These are phyloP conservation scores for Ogataea paraovalis DNA, from an alignment of 805 yeast genomes.

Conservation along the genomic window DNA sequence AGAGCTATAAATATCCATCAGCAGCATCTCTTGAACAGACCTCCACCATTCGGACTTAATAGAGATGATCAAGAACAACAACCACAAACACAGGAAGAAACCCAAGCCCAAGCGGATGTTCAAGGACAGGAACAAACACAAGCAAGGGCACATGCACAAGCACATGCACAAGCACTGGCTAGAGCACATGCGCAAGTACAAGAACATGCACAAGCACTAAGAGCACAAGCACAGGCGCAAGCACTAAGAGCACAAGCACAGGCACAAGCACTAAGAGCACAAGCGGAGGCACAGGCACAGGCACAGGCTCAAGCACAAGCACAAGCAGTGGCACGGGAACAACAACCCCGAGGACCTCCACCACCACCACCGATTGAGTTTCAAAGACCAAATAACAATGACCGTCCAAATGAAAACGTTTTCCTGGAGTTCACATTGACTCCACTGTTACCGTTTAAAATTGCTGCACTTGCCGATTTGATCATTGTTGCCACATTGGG, in stretches of 20 bases:
- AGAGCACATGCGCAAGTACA: background rate
- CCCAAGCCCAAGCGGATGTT: background rate
- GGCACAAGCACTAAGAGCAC: background rate
- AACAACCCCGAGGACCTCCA: background rate
- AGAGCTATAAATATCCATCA: background rate
- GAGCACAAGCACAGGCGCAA: too few species aligned
- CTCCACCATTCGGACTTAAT: background rate
- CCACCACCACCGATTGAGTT: background rate
- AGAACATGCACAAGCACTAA: too few species aligned
- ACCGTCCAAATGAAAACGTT: constrained; percentile 8
- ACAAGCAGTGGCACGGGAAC: background rate
- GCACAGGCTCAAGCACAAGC: background rate
- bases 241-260: too few species aligned
- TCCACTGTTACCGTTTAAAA: constrained; percentile 12
- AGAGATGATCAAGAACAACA: background rate
- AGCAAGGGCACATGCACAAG: background rate
- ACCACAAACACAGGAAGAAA: background rate
- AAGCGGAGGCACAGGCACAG: background rate
- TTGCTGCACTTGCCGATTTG: constrained; percentile 21
- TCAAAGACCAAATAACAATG: constrained; percentile 1
- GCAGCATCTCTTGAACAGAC: background rate
- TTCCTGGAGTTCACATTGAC: constrained; percentile 13
- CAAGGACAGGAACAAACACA: background rate
- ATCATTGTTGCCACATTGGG: constrained; percentile 19
- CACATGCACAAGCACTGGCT: background rate